Conservation (phyloP, 1,284 basidiomycete species). For the Rhodotorula sp. region DNA sequence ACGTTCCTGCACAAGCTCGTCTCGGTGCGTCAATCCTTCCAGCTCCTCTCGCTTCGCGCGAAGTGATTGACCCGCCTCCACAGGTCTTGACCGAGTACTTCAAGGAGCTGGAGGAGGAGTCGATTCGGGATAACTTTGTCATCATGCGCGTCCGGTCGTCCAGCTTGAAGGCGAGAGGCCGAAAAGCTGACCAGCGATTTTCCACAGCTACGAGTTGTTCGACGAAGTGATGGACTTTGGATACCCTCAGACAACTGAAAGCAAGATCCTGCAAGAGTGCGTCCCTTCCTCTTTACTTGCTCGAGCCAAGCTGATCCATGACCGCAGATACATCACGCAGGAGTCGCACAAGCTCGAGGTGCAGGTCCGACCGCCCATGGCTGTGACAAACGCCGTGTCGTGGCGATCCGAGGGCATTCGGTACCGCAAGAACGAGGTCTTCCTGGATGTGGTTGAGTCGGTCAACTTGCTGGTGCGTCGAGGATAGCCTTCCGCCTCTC, state of each 20-base stretch:
- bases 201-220: constrained; percentile 58
- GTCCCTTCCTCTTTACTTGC: constrained; percentile 45
- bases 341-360: constrained; percentile 97
- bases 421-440: constrained; percentile 99
- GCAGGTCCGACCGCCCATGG: constrained; percentile 93
- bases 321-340: constrained; percentile 88
- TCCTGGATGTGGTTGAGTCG: constrained; percentile 96
- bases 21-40: constrained; percentile 49
- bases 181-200: background rate
- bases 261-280: constrained; percentile 96
- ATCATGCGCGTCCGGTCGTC: constrained; percentile 70
- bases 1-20: constrained; percentile 90
- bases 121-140: constrained; percentile 97
- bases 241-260: constrained; percentile 97
- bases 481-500: background rate
- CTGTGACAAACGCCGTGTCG: constrained; percentile 96
- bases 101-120: constrained; percentile 98
- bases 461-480: constrained; percentile 84
- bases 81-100: constrained; percentile 96
- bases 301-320: background rate
- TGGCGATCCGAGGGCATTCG: constrained; percentile 98
- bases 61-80: background rate
- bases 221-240: constrained; percentile 99
- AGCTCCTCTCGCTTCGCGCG: background rate
- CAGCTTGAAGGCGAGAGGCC: no score